A percentile compares a stretch with the other conserved stretches of the same genome.
These are phyloP conservation scores for Sideroxylon spinosum DNA, from an alignment of 179 eudicot species.

Conservation along the genomic window DNA sequence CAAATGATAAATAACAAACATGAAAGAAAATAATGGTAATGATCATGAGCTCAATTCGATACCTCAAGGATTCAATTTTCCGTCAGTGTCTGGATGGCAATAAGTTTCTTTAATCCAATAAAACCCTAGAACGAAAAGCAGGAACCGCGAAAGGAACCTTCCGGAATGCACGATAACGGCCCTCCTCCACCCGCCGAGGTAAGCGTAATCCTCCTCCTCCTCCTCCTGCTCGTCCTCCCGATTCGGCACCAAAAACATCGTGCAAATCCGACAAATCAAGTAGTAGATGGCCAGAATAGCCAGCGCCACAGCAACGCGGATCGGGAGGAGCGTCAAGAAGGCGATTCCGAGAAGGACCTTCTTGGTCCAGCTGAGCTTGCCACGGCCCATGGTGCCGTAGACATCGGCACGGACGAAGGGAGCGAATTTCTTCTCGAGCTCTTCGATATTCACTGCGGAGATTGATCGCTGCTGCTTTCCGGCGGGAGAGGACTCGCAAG, in stretches of 20 bases:
- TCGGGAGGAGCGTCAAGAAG: slow-evolving; percentile 52
- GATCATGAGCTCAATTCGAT: not conserved
- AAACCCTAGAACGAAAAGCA: slow-evolving; percentile 71
- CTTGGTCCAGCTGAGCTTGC: slow-evolving; percentile 50
- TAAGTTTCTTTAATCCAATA: slow-evolving; percentile 52
- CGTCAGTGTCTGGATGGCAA: slow-evolving; percentile 19
- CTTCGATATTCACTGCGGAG: slow-evolving; percentile 37
- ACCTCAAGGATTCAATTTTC: slow-evolving; percentile 3
- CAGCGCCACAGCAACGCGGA: slow-evolving; percentile 40
- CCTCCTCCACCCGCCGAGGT: slow-evolving; percentile 72
- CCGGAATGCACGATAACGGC: slow-evolving; percentile 46
- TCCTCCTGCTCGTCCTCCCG: slow-evolving; percentile 59
- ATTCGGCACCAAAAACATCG: slow-evolving; percentile 48
- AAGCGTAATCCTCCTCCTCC: slow-evolving; percentile 64
- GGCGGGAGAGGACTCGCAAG: slow-evolving; percentile 23
- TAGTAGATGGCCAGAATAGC: slow-evolving; percentile 53
- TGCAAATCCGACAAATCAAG: slow-evolving; percentile 65
- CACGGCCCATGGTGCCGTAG: slow-evolving; percentile 83
- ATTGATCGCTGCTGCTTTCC: slow-evolving; percentile 14
- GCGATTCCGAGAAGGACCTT: slow-evolving; percentile 48
- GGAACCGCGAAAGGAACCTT: slow-evolving; percentile 50
- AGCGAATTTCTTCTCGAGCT: slow-evolving; percentile 78
- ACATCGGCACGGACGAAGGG: slow-evolving; percentile 67
- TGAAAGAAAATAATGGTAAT: no score
- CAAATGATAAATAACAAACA: no score